Evolutionary conservation across 768 basidiomycete genomes (phyloP).

Genomic region (Amanita fuliginea): DNA sequence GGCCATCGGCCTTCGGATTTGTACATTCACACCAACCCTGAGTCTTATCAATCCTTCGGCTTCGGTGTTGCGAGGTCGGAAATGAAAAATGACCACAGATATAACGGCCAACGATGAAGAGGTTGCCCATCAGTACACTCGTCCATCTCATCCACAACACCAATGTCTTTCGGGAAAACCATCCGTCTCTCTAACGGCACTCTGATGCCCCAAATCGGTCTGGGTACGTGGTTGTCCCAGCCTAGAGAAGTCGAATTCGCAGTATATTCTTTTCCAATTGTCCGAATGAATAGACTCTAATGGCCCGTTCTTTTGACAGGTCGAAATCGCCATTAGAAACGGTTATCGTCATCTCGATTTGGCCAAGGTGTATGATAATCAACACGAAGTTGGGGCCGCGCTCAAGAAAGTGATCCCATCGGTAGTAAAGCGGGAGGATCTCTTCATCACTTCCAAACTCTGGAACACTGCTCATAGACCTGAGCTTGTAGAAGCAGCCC

Average conservation of each 20-base stretch:
- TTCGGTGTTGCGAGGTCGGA: too few relatives aligned
- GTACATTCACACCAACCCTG: too few relatives aligned
- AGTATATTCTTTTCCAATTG: conserved; percentile 23
- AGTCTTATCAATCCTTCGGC: too few relatives aligned
- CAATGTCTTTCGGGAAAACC: conserved; percentile 31
- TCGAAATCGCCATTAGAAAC: conserved; percentile 53
- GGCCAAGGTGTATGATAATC: conserved; percentile 72
- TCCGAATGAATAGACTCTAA: neutral
- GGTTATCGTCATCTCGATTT: conserved; percentile 84
- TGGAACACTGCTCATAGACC: conserved; percentile 73
- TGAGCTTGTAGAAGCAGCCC: conserved; percentile 55
- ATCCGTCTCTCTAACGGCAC: conserved; percentile 34
- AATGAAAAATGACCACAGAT: neutral
- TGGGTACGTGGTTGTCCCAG: conserved; percentile 75
- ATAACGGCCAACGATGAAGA: conserved; percentile 7
- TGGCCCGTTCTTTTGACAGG: conserved; percentile 26
- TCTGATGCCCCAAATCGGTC: conserved; percentile 63
- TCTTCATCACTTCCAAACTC: conserved; percentile 75
- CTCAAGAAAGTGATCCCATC: conserved; percentile 68
- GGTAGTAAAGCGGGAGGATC: conserved; percentile 69
- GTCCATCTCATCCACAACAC: neutral
- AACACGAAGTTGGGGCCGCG: conserved; percentile 64
- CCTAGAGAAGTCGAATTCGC: conserved; percentile 71
- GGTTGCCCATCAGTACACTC: neutral
- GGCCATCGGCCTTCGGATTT: too few relatives aligned